phyloP scores from a whole-genome alignment of 352 stramenopile species.

The Globisporangium orthogonon region DNA sequence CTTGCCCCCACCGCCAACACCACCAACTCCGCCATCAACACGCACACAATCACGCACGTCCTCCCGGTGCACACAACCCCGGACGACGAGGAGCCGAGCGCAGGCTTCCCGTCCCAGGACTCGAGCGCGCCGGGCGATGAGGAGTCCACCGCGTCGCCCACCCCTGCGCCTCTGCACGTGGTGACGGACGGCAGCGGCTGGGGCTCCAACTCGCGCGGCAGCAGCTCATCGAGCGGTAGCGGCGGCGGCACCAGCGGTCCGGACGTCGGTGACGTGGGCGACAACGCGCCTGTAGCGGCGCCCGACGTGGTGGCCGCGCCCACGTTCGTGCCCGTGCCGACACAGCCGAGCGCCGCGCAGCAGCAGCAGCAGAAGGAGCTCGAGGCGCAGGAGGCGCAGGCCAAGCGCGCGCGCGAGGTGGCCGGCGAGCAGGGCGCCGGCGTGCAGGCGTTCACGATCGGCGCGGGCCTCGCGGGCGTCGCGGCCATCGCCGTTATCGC shows the following conservation, averaged over 20 bases:
- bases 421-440: slow-evolving; percentile 12
- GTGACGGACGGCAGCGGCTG: not conserved
- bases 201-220: slow-evolving; percentile 4
- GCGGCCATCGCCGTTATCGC: slow-evolving; percentile 44
- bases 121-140: not conserved
- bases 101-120: slow-evolving; percentile 1
- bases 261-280: slow-evolving; percentile 26
- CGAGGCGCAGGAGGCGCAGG: slow-evolving; percentile 36
- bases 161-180: not conserved
- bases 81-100: not conserved
- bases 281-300: slow-evolving; percentile 11
- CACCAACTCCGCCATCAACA: not conserved
- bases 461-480: slow-evolving; percentile 23
- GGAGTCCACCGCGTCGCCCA: not conserved
- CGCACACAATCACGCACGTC: not conserved
- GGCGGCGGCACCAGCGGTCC: slow-evolving; percentile 14
- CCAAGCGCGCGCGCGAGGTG: slow-evolving; percentile 28
- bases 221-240: slow-evolving; percentile 1
- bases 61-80: not conserved
- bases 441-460: slow-evolving; percentile 11
- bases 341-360: slow-evolving; percentile 7
- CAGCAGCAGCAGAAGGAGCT: slow-evolving; percentile 19
- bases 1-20: not conserved
- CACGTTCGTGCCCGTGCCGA: slow-evolving; percentile 12
- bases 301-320: slow-evolving; percentile 8